Base-by-base conservation (phyloP, 2,329 filamentous ascomycete genomes). In the Stachybotrys chartarum region DNA sequence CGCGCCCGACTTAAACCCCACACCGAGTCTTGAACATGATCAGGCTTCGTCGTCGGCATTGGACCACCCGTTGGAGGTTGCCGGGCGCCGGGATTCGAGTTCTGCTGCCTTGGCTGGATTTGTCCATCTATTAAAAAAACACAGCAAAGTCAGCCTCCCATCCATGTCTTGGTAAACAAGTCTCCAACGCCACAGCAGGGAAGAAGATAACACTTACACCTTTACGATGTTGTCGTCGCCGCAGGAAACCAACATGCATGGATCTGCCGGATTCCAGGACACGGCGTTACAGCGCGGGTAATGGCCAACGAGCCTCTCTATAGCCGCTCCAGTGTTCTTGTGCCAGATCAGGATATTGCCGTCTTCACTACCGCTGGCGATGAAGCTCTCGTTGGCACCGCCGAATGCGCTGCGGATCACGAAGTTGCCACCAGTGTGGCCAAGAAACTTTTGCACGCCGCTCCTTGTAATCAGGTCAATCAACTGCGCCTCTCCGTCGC, bases 311-410 rank as follows among this genome's bases (percentile, higher is more conserved):
- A 97, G 76, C 51, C 83, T 86, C 65, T 91, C 89, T 6, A 99
- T 84, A 1, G 87, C 78, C 6, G 81, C 78, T 6, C 90, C 91
- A 42, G 88, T 90, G 55, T 86, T 87, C 70, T 91, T 94, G 69
- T 96, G 90, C 91, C 92, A 97, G 58, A 99, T 90, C 68, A 91
- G 87, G 47, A 97, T 81, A 55, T 81, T 79, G 2, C 84, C 84
- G 59, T 85, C 83, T 80, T 97, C 91, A 64, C 91, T 96, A 11
- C 94, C 94, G 64, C 90, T 93, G 31, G 95, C 79, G 10, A 97
- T 87, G 69, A 97, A 97, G 68, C 87, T 92, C 73, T 97, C 91
- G 56, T 90, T 87, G 1, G 93, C 92, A 35, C 94, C 94, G 17
- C 94, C 94, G 71, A 97, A 94, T 0, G 80, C 77, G 64, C 86